Evolutionary conservation across 202 grass and related monocot genomes (phyloP), one percentile per base, ranked within the genome.

Genomic region (Zoysia matrella): DNA sequence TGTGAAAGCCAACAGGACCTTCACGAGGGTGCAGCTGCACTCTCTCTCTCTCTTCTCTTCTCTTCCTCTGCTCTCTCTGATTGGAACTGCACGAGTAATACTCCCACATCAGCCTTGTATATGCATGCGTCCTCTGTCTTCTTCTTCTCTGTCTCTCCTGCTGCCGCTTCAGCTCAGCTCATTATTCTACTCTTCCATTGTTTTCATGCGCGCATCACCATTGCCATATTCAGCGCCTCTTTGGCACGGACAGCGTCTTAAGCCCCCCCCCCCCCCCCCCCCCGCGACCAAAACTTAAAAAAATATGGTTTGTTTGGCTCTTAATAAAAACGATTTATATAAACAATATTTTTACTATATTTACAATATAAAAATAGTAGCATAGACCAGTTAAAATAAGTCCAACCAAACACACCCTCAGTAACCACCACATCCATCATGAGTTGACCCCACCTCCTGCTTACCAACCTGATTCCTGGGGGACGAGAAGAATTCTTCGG

Each of bases 1-100:
- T 77, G 86, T 72, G 75, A 93, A 92, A 94, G 92, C 49, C 84
- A 90, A 90, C 78, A 84, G 78, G 72, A 75, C 13, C 79, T 91
- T 94, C 90, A 94, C 92, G 92, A 94, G 92, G 78, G 15, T 36
- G 30, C 30, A 36, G 30, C 30, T 36, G 30, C 30, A 2, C 3
- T 45, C 15, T 49, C 68, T 63, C 72, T 60, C 30, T 6, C 42
- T 50, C 13, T 56, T 1, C 30, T 36, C 30, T 36, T 36, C 30
- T 36, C 30, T 36, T 36, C 30, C 30, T 36, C 30, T 36, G 30
- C 30, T 36, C 41, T 58, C 40, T 61, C 6, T 60, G 52, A 80
- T 55, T 57, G 66, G 60, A 71, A 72, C 79, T 60, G 78, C 7
- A 39, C 55, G 9, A n/a, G 60, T 10, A 36, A 1, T 63, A 4